phyloP scores from a whole-genome alignment of 1,284 basidiomycete species.

The Ganoderma meredithae region DNA sequence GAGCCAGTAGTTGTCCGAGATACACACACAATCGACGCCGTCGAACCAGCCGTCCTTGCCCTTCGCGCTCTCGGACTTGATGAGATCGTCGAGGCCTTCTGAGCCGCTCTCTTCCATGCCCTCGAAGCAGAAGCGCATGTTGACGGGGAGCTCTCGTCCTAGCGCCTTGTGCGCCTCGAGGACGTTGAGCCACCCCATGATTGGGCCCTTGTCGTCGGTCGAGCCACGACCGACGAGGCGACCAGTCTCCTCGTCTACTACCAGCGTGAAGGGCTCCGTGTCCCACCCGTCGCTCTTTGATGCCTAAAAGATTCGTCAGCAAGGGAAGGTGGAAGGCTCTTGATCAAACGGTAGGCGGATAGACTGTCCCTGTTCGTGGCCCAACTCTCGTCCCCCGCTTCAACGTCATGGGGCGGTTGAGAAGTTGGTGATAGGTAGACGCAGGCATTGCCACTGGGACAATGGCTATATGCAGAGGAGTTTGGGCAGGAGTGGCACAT shows the following conservation, averaged over 20 bases:
- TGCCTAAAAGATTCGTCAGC: conserved; percentile 49
- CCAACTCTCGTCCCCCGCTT: too few relatives aligned
- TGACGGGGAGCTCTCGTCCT: conserved; percentile 87
- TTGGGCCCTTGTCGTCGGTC: conserved; percentile 93
- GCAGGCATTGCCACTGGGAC: too few relatives aligned
- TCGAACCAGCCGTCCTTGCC: conserved; percentile 82
- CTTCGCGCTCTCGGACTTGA: conserved; percentile 77
- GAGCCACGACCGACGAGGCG: conserved; percentile 90
- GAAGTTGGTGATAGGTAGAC: too few relatives aligned
- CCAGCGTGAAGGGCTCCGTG: conserved; percentile 89
- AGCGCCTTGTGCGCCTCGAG: conserved; percentile 87
- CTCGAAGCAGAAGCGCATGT: conserved; percentile 95
- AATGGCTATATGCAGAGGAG: too few relatives aligned
- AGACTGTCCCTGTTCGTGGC: too few relatives aligned
- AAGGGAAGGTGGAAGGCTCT: too few relatives aligned
- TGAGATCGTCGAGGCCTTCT: conserved; percentile 92
- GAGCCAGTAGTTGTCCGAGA: conserved; percentile 92
- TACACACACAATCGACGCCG: conserved; percentile 95
- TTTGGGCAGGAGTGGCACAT: too few relatives aligned
- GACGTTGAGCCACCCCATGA: conserved; percentile 95
- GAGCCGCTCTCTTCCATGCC: conserved; percentile 99
- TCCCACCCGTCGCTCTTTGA: conserved; percentile 89
- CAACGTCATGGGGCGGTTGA: too few relatives aligned
- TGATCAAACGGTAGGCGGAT: too few relatives aligned
- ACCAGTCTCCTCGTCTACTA: conserved; percentile 70